Conservation (phyloP, 495 filamentous ascomycete species). For the Penicillium alfredii region DNA sequence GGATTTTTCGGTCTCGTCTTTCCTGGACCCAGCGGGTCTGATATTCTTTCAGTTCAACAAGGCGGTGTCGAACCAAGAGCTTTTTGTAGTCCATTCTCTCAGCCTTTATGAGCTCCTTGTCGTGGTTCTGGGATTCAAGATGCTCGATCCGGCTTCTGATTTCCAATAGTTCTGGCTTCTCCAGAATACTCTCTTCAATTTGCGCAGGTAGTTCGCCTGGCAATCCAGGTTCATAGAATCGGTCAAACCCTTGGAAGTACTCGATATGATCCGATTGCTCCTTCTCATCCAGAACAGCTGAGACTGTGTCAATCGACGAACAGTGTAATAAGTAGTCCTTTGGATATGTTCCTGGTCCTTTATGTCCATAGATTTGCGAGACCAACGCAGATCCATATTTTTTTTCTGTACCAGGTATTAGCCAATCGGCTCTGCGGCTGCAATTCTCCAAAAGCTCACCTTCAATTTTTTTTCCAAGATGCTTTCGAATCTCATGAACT, state of each 20-base stretch:
- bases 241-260: conserved; percentile 15
- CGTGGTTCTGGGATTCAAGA: conserved; percentile 3
- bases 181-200: conserved; percentile 13
- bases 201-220: conserved; percentile 12
- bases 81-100: conserved; percentile 14
- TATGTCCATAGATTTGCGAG: conserved; percentile 20
- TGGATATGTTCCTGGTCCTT: conserved; percentile 15
- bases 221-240: conserved; percentile 16
- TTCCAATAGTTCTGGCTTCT: conserved; percentile 9
- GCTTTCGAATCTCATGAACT: conserved; percentile 12
- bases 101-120: conserved; percentile 6
- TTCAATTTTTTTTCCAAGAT: conserved; percentile 13
- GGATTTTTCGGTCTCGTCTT: conserved; percentile 14
- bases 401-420: conserved; percentile 11
- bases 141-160: conserved; percentile 9
- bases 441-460: conserved; percentile 24
- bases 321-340: conserved; percentile 15
- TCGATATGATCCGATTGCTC: conserved; percentile 16
- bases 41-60: conserved; percentile 12
- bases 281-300: conserved; percentile 17
- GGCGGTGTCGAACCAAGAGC: conserved; percentile 8
- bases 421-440: conserved; percentile 9
- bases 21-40: conserved; percentile 10
- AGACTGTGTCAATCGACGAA: conserved; percentile 17
- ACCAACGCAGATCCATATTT: conserved; percentile 19